Percentiles rank a stretch among this genome's conserved stretches.
phyloP scores from a whole-genome alignment of 306 rosid genomes.

The Alnus glutinosa region DNA sequence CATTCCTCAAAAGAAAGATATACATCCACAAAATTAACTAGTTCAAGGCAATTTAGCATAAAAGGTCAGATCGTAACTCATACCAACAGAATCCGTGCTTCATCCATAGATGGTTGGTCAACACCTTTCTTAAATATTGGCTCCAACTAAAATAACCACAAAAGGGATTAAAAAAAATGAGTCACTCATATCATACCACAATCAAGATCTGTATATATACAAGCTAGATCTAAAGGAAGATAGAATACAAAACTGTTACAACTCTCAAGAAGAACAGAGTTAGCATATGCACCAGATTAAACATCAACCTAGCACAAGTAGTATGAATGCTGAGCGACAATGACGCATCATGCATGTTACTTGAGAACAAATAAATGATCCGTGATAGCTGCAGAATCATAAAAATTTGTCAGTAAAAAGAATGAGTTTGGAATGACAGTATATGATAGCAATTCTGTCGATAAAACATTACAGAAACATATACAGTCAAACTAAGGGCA shows the following conservation, averaged over 20 bases:
- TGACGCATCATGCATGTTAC: conserved; percentile 98
- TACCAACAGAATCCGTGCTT: conserved; percentile 94
- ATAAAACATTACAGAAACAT: conserved; percentile 22
- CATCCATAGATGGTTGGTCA: conserved; percentile 93
- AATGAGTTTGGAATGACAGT: conserved; percentile 24
- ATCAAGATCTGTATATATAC: neutral
- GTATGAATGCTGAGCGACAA: conserved; percentile 95
- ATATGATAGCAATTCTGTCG: neutral
- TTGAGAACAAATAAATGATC: conserved; percentile 93
- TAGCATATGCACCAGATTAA: conserved; percentile 77
- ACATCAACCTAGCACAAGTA: conserved; percentile 97
- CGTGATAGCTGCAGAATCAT: conserved; percentile 76
- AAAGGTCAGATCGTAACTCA: conserved; percentile 30
- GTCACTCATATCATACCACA: conserved; percentile 24
- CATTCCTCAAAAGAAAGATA: conserved; percentile 23
- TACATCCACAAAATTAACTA: conserved; percentile 10
- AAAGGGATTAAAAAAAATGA: conserved; percentile 28
- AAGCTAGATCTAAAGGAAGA: conserved; percentile 1
- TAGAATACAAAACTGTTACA: conserved; percentile 17
- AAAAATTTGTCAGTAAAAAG: conserved; percentile 31
- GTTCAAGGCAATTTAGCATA: conserved; percentile 28
- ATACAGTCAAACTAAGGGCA: conserved; percentile 6
- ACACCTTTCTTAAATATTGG: conserved; percentile 97
- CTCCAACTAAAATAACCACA: conserved; percentile 72
- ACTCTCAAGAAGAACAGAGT: conserved; percentile 26